Conservation (phyloP, 805 yeast genomes). For the Ogataea ramenticola region DNA sequence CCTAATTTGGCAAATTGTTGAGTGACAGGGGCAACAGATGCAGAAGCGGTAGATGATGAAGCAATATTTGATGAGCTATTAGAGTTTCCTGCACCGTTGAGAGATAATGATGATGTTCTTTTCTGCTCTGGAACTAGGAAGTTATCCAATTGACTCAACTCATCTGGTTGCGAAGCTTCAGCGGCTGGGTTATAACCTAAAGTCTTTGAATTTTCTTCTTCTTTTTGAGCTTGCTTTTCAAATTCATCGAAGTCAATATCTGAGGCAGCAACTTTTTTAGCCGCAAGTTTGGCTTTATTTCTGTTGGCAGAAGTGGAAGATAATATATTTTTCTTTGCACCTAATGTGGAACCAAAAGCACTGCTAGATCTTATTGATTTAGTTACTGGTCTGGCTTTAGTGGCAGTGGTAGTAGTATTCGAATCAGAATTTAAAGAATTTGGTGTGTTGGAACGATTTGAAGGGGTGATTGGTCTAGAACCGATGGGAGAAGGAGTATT, state of each 20-base stretch:
- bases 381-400: slow-evolving; percentile 23
- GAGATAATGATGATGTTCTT: neutral
- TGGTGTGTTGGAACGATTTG: slow-evolving; percentile 6
- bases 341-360: slow-evolving; percentile 1
- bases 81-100: slow-evolving; percentile 3
- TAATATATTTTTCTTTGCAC: slow-evolving; percentile 29
- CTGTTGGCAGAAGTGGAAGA: slow-evolving; percentile 39
- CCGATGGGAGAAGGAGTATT: slow-evolving; percentile 36
- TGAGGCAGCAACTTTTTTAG: slow-evolving; percentile 45
- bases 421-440: slow-evolving; percentile 16
- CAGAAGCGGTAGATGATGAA: slow-evolving; percentile 4
- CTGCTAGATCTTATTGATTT: slow-evolving; percentile 12
- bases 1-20: slow-evolving; percentile 79
- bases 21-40: slow-evolving; percentile 36
- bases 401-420: slow-evolving; percentile 21
- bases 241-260: slow-evolving; percentile 53
- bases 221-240: slow-evolving; percentile 75
- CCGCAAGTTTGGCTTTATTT: slow-evolving; percentile 49
- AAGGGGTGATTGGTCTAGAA: slow-evolving; percentile 38
- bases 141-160: slow-evolving; percentile 7
- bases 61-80: slow-evolving; percentile 12
- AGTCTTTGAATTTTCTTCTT: slow-evolving; percentile 59
- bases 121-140: slow-evolving; percentile 9
- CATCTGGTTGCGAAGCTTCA: slow-evolving; percentile 4
- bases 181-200: slow-evolving; percentile 44